These are phyloP conservation scores for Aegle marmelos DNA, from an alignment of 345 rosid genomes.

Conservation along the genomic window DNA sequence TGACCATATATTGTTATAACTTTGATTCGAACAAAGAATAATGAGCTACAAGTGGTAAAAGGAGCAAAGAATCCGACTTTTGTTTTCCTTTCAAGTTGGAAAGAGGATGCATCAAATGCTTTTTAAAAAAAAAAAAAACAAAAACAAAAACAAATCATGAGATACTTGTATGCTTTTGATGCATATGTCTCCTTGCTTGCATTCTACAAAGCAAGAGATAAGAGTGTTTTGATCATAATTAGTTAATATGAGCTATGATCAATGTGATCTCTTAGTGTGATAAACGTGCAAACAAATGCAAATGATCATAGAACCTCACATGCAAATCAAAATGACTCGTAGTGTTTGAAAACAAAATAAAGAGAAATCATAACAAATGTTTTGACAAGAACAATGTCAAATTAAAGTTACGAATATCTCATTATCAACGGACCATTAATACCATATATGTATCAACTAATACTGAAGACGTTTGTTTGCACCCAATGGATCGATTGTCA, in stretches of 20 bases:
- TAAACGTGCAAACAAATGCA: background rate
- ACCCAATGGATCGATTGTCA: background rate
- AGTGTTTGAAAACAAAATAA: too few species aligned
- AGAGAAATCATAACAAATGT: too few species aligned
- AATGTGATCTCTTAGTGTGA: background rate
- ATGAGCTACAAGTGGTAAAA: background rate
- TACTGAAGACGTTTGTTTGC: background rate
- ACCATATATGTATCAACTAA: background rate
- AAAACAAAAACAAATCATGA: background rate
- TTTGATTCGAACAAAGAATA: background rate
- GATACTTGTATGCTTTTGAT: constrained; percentile 30
- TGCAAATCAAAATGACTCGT: background rate
- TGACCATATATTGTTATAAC: background rate
- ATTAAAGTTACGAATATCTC: background rate
- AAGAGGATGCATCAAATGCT: constrained; percentile 30
- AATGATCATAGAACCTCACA: constrained; percentile 12
- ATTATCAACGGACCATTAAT: background rate
- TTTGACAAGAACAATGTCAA: too few species aligned
- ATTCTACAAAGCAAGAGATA: background rate
- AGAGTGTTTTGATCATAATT: background rate
- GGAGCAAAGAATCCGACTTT: constrained; percentile 21
- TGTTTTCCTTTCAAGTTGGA: constrained; percentile 30
- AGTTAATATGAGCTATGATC: background rate
- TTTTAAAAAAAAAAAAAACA: too few species aligned
- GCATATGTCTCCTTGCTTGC: constrained; percentile 4